Base-by-base conservation (phyloP, 2,329 filamentous ascomycete species). In the Trichoderma sp. region DNA sequence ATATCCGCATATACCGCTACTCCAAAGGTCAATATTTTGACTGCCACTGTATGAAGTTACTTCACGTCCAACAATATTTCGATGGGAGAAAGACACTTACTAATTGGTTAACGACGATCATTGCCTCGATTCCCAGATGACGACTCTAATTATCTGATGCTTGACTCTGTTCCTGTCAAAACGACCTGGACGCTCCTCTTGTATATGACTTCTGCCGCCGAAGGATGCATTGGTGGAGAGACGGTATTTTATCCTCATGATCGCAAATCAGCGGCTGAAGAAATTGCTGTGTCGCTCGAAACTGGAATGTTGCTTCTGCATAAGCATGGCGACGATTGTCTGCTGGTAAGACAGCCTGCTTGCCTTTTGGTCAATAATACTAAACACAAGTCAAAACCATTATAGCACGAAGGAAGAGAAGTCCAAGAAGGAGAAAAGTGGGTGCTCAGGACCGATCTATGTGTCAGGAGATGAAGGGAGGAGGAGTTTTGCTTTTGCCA, bases 171-270 rank as follows among this genome's bases (percentile, higher is more conserved):
- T 33, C 74, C 76, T 31, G 79, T 76, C 33, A 76, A 77, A 37
- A 97, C 95, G 5, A 97, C 94, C 0, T 97, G 94, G 94, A 97
- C 95, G 0, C 83, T 97, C 5, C 85, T 97, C 0, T 86, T 97
- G 43, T 98, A 97, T 76, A 85, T 97, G 67, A 96, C 92, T 0
- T 93, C 91, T 0, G 84, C 88, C 2, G 81, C 86, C 1, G 92
- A 92, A 7, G 92, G 91, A 4, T 96, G 94, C 74, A 79, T 87
- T 27, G 95, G 95, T 27, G 95, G 95, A 37, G 93, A 97, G 80
- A 97, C 95, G 0, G 92, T 96, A 37, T 97, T 97, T 79, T 96
- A 96, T 77, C 92, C 92, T 0, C 89, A 92, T 72, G 86, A 89
- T 74, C 81, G 85, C 55, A 82, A 82, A 70, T 79, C 84, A 3